Base-by-base conservation (phyloP, 2,329 filamentous ascomycete species). In the Xylariales sp. region DNA sequence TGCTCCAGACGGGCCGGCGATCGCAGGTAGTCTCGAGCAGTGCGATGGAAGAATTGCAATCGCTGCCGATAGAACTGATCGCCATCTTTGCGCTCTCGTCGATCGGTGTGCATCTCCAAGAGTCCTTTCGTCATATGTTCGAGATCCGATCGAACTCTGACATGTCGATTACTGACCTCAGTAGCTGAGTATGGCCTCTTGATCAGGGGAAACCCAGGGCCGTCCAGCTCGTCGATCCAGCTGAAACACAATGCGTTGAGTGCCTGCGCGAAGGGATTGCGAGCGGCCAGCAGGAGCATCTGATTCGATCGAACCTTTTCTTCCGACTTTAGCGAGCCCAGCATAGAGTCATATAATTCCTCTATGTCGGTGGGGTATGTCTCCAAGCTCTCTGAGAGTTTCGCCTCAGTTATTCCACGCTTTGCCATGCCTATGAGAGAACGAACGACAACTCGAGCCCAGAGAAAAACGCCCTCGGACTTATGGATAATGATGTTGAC, bases 41-140 rank as follows among this genome's bases (percentile, higher is more conserved):
- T 35, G 18, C 32, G 32, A n/a, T 35, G 32, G 32, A n/a, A 35
- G 32, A 35, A 35, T 18, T 35, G 32, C 8, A 21, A 12, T 5
- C 32, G 32, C 32, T 35, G 32, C 8, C 32, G 32, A 21, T 35
- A 35, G 16, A 35, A 35, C 32, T 35, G 32, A 18, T 35, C 32
- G 32, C 32, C 32, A n/a, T 35, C 32, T 20, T 21, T 18, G 16
- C 32, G 32, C 32, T 35, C 32, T 5, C 32, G 32, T 5, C 32
- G n/a, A n/a, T 35, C 32, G 5, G 18, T 21, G 16, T 35, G 32
- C 32, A 35, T 35, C 16, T 35, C 32, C 16, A 35, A n/a, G 9
- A 35, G 32, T 5, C 32, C 32, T n/a, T 35, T 35, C 5, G 32
- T 35, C 16, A 35, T 12, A 5, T n/a, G n/a, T 11, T 35, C 32